Evolutionary conservation across 2,329 filamentous ascomycete species (phyloP).

Genomic region (Colletotrichum noveboracense): DNA sequence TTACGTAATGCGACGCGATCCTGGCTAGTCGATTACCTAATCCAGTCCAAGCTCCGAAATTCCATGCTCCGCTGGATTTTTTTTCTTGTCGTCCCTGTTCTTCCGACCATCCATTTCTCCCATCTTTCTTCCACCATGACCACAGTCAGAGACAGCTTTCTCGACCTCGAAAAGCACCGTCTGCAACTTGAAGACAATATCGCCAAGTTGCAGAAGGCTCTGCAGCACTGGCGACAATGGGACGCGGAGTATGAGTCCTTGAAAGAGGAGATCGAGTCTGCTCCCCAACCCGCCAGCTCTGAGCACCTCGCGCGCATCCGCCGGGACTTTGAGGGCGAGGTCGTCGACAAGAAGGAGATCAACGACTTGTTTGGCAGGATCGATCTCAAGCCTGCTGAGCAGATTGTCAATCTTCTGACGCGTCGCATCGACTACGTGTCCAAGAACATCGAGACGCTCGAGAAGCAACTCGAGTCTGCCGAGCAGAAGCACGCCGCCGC

Average conservation of each 20-base stretch:
- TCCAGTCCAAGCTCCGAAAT: background rate
- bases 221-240: constrained; percentile 89
- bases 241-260: constrained; percentile 91
- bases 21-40: constrained; percentile 1
- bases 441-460: constrained; percentile 77
- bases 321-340: constrained; percentile 63
- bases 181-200: constrained; percentile 78
- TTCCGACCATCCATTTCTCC: background rate
- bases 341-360: constrained; percentile 65
- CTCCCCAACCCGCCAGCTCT: constrained; percentile 52
- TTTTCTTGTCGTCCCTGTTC: background rate
- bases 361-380: constrained; percentile 51
- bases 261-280: constrained; percentile 76
- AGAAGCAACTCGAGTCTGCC: constrained; percentile 72
- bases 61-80: constrained; percentile 6
- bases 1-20: background rate
- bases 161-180: constrained; percentile 77
- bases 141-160: constrained; percentile 55
- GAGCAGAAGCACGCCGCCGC: constrained; percentile 74
- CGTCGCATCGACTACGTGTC: constrained; percentile 89
- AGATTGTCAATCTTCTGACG: constrained; percentile 71
- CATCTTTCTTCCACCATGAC: constrained; percentile 37
- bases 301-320: constrained; percentile 64
- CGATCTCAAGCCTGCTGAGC: constrained; percentile 57
- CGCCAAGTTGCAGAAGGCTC: constrained; percentile 72